phyloP scores from a whole-genome alignment of 176 grass and related monocot species.

The Tillandsia leiboldiana region DNA sequence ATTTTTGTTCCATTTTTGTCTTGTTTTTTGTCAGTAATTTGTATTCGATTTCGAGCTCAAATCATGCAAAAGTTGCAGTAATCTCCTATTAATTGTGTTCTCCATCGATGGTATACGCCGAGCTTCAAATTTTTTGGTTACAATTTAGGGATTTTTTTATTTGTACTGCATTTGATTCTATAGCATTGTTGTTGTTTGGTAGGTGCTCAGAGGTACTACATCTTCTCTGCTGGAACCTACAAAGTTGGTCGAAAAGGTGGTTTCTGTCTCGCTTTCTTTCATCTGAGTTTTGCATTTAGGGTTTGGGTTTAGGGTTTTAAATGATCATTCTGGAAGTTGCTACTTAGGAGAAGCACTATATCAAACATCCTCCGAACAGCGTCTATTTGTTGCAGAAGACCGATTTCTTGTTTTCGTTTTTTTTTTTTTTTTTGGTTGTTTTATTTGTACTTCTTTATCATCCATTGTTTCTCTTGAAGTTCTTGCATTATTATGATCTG shows the following conservation, averaged over 20 bases:
- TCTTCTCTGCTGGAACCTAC: conserved; percentile 75
- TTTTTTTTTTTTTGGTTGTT: no score
- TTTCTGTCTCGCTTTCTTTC: conserved; percentile 10
- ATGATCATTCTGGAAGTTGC: background rate
- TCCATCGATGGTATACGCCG: no score
- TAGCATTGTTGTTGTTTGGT: conserved; percentile 9
- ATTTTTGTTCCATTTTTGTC: background rate
- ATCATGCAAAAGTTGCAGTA: no score
- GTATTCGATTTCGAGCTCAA: background rate
- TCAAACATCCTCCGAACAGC: no score
- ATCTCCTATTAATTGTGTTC: no score
- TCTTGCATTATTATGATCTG: no score
- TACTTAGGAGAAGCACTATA: no score
- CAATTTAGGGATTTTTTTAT: background rate
- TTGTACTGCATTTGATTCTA: background rate
- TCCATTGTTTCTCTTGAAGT: no score
- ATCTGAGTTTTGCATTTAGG: background rate
- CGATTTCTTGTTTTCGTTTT: no score
- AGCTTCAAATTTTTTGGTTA: background rate
- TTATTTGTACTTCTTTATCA: no score
- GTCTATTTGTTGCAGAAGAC: no score
- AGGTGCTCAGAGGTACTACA: conserved; percentile 62
- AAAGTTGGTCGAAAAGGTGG: conserved; percentile 90
- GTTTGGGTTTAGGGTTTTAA: background rate
- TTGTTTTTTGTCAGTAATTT: background rate